These are phyloP conservation scores for Draba incana DNA, from an alignment of 345 rosid species.

Conservation along the genomic window DNA sequence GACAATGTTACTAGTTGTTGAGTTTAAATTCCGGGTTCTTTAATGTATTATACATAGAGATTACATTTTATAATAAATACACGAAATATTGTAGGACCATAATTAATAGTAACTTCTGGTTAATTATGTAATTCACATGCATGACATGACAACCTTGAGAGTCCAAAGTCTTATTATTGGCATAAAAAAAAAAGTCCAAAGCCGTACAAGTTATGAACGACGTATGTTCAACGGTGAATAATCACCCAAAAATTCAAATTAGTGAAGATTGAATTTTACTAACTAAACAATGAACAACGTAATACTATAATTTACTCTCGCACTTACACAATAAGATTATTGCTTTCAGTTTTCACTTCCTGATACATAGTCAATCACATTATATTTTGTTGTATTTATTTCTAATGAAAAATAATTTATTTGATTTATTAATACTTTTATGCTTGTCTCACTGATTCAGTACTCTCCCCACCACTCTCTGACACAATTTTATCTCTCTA, in stretches of 20 bases:
- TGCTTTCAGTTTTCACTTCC: not conserved
- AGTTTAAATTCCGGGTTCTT: not conserved
- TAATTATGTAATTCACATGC: constrained; percentile 52
- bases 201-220: not conserved
- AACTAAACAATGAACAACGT: not conserved
- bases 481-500: constrained; percentile 51
- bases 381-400: not conserved
- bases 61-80: constrained; percentile 12
- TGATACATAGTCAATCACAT: constrained; percentile 4
- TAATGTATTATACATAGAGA: not conserved
- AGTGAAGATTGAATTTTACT: not conserved
- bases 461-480: constrained; percentile 52
- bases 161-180: constrained; percentile 32
- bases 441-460: constrained; percentile 41
- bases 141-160: constrained; percentile 45
- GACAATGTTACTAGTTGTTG: not conserved
- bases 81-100: constrained; percentile 31
- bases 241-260: not conserved
- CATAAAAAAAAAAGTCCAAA: constrained; percentile 6
- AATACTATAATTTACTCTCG: not conserved
- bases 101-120: constrained; percentile 28
- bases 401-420: not conserved
- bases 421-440: constrained; percentile 31
- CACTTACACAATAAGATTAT: not conserved
- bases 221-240: not conserved